A percentile compares a stretch with the other conserved stretches of the same genome.
These are phyloP conservation scores for Chaetoceros muelleri DNA, from an alignment of 108 stramenopile genomes.

Conservation along the genomic window DNA sequence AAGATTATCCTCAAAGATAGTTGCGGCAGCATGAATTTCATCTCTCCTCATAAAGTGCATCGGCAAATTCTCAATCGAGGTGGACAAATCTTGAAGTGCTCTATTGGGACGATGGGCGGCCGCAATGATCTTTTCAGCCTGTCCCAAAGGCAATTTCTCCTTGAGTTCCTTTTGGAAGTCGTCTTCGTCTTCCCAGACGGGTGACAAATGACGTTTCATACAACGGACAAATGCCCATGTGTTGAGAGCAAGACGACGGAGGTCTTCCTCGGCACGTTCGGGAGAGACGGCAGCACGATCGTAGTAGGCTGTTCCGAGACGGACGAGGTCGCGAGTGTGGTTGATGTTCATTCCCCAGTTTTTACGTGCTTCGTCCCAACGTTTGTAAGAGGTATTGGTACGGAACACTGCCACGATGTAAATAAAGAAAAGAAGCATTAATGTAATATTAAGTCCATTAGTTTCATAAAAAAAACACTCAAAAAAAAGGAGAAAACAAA, in stretches of 20 bases:
- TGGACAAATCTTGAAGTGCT: constrained; percentile 29
- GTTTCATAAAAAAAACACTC: too few relatives aligned
- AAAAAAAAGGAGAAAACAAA: too few relatives aligned
- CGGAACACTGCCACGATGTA: constrained; percentile 72
- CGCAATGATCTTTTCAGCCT: constrained; percentile 19
- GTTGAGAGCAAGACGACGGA: constrained; percentile 32
- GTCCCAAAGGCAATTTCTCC: constrained; percentile 15
- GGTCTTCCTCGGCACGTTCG: constrained; percentile 30
- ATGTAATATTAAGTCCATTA: too few relatives aligned
- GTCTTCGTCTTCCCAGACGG: constrained; percentile 58
- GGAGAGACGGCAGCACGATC: constrained; percentile 19
- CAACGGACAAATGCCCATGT: constrained; percentile 62
- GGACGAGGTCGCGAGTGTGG: constrained; percentile 58
- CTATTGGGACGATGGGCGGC: constrained; percentile 36
- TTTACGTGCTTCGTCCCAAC: constrained; percentile 80
- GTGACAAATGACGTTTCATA: constrained; percentile 57
- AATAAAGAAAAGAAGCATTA: too few relatives aligned
- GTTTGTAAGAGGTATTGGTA: constrained; percentile 64
- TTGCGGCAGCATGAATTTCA: constrained; percentile 29
- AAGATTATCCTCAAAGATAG: constrained; percentile 31
- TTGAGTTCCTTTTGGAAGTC: constrained; percentile 31
- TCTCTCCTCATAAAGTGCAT: constrained; percentile 43
- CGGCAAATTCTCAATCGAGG: constrained; percentile 30
- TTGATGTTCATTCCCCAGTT: constrained; percentile 62
- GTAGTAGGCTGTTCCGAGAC: constrained; percentile 54